Conservation (phyloP, 345 rosid species). For the Lumnitzera racemosa region DNA sequence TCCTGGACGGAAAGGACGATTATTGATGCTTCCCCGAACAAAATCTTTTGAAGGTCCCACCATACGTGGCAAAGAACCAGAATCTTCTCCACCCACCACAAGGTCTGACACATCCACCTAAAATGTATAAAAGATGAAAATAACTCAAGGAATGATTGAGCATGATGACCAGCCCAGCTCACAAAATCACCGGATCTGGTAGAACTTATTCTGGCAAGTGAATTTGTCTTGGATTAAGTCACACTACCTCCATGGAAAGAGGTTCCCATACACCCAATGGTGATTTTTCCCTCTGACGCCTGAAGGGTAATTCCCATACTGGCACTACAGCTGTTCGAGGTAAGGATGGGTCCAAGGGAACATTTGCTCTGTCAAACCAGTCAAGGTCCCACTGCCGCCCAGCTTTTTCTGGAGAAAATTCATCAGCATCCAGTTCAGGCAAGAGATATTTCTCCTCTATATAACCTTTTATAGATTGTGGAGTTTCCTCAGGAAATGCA, state of each 20-base stretch:
- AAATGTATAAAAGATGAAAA: constrained; percentile 29
- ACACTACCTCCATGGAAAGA: constrained; percentile 13
- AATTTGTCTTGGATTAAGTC: not conserved
- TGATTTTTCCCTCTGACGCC: constrained; percentile 43
- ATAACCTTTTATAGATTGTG: constrained; percentile 67
- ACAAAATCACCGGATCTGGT: not conserved
- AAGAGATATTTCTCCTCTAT: constrained; percentile 80
- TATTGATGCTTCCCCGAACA: constrained; percentile 80
- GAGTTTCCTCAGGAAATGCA: constrained; percentile 78
- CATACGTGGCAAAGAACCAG: constrained; percentile 51
- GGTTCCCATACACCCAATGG: constrained; percentile 35
- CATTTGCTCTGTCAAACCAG: constrained; percentile 79
- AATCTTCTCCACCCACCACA: constrained; percentile 54
- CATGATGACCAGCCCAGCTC: not conserved
- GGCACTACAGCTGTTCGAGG: constrained; percentile 69
- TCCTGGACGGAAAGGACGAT: constrained; percentile 94
- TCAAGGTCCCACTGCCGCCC: constrained; percentile 93
- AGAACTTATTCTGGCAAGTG: not conserved
- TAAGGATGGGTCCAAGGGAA: constrained; percentile 68
- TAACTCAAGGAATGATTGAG: constrained; percentile 14
- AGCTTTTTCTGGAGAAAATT: constrained; percentile 61
- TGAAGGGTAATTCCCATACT: constrained; percentile 82
- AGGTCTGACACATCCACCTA: constrained; percentile 86
- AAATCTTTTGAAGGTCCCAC: constrained; percentile 68
- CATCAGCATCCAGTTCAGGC: constrained; percentile 63